Percentiles rank a stretch among this genome's conserved stretches.
Conservation (phyloP, 352 stramenopile species). For the Sclerospora graminicola region DNA sequence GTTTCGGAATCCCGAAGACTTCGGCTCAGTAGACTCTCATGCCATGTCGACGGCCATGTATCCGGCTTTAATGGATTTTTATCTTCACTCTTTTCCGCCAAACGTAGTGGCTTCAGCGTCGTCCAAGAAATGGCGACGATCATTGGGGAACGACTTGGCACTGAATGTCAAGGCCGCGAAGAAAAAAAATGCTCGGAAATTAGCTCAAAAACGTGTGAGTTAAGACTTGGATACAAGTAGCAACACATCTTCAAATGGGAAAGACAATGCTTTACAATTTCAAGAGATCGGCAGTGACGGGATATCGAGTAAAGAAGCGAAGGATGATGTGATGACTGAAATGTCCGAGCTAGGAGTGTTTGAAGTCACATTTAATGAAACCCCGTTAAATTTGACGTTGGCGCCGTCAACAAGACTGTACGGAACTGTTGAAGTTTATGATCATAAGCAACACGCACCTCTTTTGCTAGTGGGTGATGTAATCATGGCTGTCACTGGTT, state of each 20-base stretch:
- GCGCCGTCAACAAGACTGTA: constrained; percentile 65
- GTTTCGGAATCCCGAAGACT: constrained; percentile 45
- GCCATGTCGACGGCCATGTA: constrained; percentile 67
- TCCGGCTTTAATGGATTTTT: constrained; percentile 50
- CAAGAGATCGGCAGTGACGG: constrained; percentile 12
- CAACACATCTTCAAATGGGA: constrained; percentile 7
- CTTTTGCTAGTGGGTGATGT: constrained; percentile 53
- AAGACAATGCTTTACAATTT: not conserved
- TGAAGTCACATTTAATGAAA: constrained; percentile 39
- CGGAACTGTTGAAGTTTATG: constrained; percentile 63
- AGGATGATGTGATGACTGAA: not conserved
- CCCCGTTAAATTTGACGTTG: constrained; percentile 37
- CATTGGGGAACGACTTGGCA: constrained; percentile 41
- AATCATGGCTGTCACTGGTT: constrained; percentile 54
- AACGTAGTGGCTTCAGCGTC: constrained; percentile 41
- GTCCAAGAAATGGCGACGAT: constrained; percentile 57
- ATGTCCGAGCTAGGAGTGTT: constrained; percentile 52
- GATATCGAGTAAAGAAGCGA: constrained; percentile 11
- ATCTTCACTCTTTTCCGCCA: constrained; percentile 18
- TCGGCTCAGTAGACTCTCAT: constrained; percentile 50
- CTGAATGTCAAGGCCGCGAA: constrained; percentile 24
- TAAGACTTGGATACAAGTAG: constrained; percentile 7
- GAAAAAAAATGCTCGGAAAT: constrained; percentile 6
- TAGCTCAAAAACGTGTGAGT: constrained; percentile 22
- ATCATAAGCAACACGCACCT: constrained; percentile 34